Conservation (phyloP, 2,329 filamentous ascomycete species). For the Monilinia polystroma region DNA sequence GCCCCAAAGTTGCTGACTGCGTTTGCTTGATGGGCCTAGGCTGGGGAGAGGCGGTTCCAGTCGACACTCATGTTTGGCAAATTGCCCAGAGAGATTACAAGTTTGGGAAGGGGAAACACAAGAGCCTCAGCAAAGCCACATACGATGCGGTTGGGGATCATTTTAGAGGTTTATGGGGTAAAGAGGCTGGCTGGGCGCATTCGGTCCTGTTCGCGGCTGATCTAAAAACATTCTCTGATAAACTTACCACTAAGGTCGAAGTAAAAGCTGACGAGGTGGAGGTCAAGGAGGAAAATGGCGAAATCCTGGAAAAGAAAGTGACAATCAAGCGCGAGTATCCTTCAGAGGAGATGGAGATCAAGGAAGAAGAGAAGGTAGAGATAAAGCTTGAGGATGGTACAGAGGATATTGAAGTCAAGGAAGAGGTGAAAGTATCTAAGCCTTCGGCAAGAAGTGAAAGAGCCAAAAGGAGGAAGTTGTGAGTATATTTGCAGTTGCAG, state of each 20-base stretch:
- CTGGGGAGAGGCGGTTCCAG: constrained; percentile 92
- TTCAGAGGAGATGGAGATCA: constrained; percentile 28
- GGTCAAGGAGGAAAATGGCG: constrained; percentile 38
- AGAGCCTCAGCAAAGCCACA: constrained; percentile 81
- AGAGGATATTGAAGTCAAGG: constrained; percentile 20
- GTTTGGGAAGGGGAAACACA: constrained; percentile 78
- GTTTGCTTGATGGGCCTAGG: constrained; percentile 94
- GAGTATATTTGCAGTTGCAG: background rate
- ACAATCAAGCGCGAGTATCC: constrained; percentile 33
- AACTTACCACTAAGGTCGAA: constrained; percentile 47
- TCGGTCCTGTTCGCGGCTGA: constrained; percentile 96
- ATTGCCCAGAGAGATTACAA: constrained; percentile 96
- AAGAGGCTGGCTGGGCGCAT: constrained; percentile 95
- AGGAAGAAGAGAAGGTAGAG: constrained; percentile 2
- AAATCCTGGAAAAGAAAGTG: constrained; percentile 30
- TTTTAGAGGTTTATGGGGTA: constrained; percentile 86
- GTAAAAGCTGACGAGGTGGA: constrained; percentile 47
- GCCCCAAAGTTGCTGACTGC: constrained; percentile 95
- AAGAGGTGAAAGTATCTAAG: constrained; percentile 29
- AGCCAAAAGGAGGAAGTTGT: constrained; percentile 35
- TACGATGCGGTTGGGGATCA: constrained; percentile 90
- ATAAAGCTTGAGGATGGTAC: constrained; percentile 6
- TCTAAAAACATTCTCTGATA: constrained; percentile 76
- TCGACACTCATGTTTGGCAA: constrained; percentile 98
- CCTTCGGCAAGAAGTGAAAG: constrained; percentile 33